Conservation (phyloP, 2,329 filamentous ascomycete genomes). For the Diaporthe sp. region DNA sequence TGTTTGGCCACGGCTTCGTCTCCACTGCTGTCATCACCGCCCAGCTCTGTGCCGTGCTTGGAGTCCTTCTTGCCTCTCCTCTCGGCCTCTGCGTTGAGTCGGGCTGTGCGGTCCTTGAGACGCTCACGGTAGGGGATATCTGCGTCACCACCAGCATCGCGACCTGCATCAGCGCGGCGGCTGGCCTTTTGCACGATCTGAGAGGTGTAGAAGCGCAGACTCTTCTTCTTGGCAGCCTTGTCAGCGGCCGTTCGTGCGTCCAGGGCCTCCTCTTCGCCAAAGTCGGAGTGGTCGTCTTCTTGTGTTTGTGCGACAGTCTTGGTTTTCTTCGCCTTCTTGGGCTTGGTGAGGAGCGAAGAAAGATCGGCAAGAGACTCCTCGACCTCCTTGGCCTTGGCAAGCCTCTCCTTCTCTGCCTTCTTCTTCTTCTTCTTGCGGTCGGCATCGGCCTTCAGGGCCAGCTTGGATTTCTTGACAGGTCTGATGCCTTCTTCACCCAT, state of each 20-base stretch:
- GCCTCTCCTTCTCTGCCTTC: conserved; percentile 54
- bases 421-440: conserved; percentile 54
- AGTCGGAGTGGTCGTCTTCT: conserved; percentile 82
- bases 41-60: conserved; percentile 75
- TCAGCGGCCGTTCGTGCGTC: conserved; percentile 85
- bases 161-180: conserved; percentile 80
- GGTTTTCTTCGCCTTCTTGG: conserved; percentile 58
- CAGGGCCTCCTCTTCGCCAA: conserved; percentile 89
- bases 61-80: conserved; percentile 79
- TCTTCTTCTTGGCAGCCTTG: conserved; percentile 92
- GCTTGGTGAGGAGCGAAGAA: conserved; percentile 69
- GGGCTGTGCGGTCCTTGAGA: conserved; percentile 84
- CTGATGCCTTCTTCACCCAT: conserved; percentile 47
- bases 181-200: conserved; percentile 96
- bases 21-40: conserved; percentile 73
- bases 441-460: conserved; percentile 35
- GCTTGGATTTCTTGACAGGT: conserved; percentile 53
- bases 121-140: conserved; percentile 93
- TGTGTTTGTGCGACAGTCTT: conserved; percentile 52
- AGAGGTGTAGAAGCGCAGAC: conserved; percentile 96
- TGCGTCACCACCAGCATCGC: conserved; percentile 82
- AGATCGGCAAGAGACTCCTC: conserved; percentile 80
- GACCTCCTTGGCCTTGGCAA: conserved; percentile 67
- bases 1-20: conserved; percentile 72
- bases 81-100: conserved; percentile 90